Conservation (phyloP, 352 stramenopile genomes). For the Halophytophthora batemanensis region DNA sequence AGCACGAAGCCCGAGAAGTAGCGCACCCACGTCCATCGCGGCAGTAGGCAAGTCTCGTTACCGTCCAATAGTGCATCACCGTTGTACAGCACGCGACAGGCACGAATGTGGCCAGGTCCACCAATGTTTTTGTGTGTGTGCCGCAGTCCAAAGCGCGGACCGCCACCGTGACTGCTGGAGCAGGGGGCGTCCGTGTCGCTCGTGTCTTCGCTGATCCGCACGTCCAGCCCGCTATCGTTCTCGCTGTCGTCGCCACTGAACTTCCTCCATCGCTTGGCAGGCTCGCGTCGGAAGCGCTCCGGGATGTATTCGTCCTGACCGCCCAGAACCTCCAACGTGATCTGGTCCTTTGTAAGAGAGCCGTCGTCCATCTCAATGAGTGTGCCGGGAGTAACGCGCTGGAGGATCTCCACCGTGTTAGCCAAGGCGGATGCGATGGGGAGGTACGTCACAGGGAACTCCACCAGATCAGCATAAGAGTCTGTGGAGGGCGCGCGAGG, state of each 20-base stretch:
- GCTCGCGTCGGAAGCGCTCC: constrained; percentile 31
- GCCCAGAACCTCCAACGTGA: constrained; percentile 72
- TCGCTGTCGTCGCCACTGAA: constrained; percentile 8
- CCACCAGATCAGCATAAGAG: constrained; percentile 42
- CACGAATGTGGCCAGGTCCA: constrained; percentile 53
- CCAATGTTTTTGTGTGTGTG: constrained; percentile 47
- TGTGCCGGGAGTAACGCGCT: constrained; percentile 46
- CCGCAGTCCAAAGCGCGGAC: constrained; percentile 43
- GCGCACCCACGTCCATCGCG: constrained; percentile 45
- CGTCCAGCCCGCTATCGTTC: constrained; percentile 26
- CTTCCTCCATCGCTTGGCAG: not conserved
- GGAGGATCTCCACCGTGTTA: constrained; percentile 56
- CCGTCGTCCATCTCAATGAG: constrained; percentile 73
- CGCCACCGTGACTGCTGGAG: constrained; percentile 7
- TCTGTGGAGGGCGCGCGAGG: constrained; percentile 41
- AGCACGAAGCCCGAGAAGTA: constrained; percentile 57
- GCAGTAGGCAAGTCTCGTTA: constrained; percentile 59
- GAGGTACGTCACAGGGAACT: constrained; percentile 69
- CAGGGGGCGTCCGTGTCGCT: constrained; percentile 17
- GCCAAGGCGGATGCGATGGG: constrained; percentile 50
- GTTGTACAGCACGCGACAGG: constrained; percentile 72
- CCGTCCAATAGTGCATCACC: constrained; percentile 67
- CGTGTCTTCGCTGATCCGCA: constrained; percentile 44
- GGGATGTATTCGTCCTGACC: constrained; percentile 55
- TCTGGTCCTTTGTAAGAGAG: constrained; percentile 75